Base-by-base conservation (phyloP, 306 rosid genomes). In the Vachellia pachyceras region DNA sequence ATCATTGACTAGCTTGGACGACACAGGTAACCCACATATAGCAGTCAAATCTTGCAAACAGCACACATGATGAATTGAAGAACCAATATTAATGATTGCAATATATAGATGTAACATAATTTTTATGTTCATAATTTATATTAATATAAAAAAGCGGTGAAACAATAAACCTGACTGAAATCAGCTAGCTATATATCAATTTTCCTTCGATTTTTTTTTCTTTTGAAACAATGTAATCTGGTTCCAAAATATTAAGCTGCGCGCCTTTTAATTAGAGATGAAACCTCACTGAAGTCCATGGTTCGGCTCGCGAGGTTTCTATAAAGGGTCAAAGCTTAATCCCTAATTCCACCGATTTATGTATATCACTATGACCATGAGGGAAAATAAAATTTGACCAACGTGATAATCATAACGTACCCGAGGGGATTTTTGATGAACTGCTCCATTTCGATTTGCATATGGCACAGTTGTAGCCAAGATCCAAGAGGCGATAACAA, bases 391-490 rank as follows among this genome's bases (percentile, higher is more conserved):
- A 18, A 18, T 52, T 52, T 52, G 60, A 52, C 18, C 22, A 52
- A 0, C 23, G 36, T 29, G 13, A 77, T 85, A 50, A 50, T 50
- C 9, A 50, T 17, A 50, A 18, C 22, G 22, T 50, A 94, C 98
- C 97, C 75, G 94, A 84, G 12, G 91, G 93, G 69, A 87, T 82
- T 25, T 77, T 80, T 0, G 91, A 55, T 25, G 92, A 85, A 80
- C 84, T 86, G 42, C 40, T 87, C 97, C 97, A 91, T 55, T 91
- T 95, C 8, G 98, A 95, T 77, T 85, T 89, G 88, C 91, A 89
- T 55, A 95, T 75, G 50, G 83, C 74, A 40, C 88, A 95, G 70
- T 92, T 87, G 82, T 75, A 90, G 22, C 97, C 94, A n/a, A 84
- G 82, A 41, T 78, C 83, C 45, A 76, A 11, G 0, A 95, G 87